phyloP scores from a whole-genome alignment of 2,329 filamentous ascomycete genomes.

The Fonsecaea erecta region DNA sequence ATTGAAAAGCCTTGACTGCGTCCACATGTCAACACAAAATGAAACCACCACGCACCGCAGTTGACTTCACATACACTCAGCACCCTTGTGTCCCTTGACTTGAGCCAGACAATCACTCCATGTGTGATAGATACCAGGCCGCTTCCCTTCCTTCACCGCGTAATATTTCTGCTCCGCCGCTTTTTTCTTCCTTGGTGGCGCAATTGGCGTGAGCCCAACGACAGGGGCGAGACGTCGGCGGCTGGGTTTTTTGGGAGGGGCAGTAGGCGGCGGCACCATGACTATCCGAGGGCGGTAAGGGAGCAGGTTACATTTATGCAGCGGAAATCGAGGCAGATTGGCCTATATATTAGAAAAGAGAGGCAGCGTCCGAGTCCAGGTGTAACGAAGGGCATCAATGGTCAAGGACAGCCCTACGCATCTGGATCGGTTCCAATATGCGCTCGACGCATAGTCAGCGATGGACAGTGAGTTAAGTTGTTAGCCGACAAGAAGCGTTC shows the following conservation, averaged over 20 bases:
- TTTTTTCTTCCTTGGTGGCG: slow-evolving; percentile 63
- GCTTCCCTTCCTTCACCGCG: slow-evolving; percentile 64
- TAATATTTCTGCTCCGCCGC: slow-evolving; percentile 62
- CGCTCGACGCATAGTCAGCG: neutral
- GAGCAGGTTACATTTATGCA: slow-evolving; percentile 10
- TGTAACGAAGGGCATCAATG: neutral
- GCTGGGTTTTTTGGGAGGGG: slow-evolving; percentile 6
- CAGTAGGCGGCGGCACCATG: slow-evolving; percentile 33
- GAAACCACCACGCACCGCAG: neutral
- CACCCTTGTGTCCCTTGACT: slow-evolving; percentile 67
- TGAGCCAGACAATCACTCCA: slow-evolving; percentile 68
- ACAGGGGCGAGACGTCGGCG: slow-evolving; percentile 22
- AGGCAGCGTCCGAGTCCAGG: neutral
- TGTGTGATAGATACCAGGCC: slow-evolving; percentile 66
- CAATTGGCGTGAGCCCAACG: no score
- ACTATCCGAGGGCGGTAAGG: slow-evolving; percentile 9
- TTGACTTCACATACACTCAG: slow-evolving; percentile 64
- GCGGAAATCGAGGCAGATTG: slow-evolving; percentile 34
- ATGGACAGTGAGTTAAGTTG: neutral
- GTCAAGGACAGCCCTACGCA: neutral
- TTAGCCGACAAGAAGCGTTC: neutral
- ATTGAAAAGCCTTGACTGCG: slow-evolving; percentile 78
- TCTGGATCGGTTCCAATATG: neutral
- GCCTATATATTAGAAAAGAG: neutral
- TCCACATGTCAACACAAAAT: slow-evolving; percentile 15